These are phyloP conservation scores for Volvox carteri DNA, from an alignment of 163 green algal genomes.

Conservation along the genomic window DNA sequence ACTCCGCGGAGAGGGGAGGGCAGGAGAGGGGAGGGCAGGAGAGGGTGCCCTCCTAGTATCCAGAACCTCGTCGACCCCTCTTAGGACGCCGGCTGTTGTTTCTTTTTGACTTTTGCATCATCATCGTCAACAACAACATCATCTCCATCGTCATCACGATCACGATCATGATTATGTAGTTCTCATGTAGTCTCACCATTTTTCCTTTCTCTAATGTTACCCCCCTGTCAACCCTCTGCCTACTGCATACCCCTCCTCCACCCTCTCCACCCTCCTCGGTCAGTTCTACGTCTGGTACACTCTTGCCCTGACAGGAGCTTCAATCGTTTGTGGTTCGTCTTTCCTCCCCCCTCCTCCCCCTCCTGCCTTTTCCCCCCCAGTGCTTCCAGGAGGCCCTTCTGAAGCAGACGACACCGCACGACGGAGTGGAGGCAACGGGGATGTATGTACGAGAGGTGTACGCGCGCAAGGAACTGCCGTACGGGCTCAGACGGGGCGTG, in stretches of 20 bases:
- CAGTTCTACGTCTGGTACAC: no score
- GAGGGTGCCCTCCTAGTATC: no score
- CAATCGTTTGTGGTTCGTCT: slow-evolving; percentile 22
- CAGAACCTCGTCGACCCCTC: no score
- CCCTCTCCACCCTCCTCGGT: background rate
- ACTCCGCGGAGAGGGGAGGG: no score
- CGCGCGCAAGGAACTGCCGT: slow-evolving; percentile 47
- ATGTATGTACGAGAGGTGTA: slow-evolving; percentile 73
- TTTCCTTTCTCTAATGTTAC: no score
- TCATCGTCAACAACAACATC: background rate
- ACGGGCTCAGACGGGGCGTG: slow-evolving; percentile 55
- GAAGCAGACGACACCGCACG: slow-evolving; percentile 68
- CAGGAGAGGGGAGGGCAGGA: no score
- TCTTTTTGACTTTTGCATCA: background rate
- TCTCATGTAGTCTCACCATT: no score
- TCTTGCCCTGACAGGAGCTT: no score
- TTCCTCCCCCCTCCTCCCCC: background rate
- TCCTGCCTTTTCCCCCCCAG: background rate
- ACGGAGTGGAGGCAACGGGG: slow-evolving; percentile 74
- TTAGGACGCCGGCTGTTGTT: no score
- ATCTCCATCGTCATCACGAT: background rate
- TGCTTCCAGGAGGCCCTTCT: slow-evolving; percentile 63
- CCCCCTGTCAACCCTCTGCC: background rate
- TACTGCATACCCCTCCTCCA: background rate
- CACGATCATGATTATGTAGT: no score